phyloP scores from a whole-genome alignment of 2,329 filamentous ascomycete genomes.

The Penicillium sumatraense region DNA sequence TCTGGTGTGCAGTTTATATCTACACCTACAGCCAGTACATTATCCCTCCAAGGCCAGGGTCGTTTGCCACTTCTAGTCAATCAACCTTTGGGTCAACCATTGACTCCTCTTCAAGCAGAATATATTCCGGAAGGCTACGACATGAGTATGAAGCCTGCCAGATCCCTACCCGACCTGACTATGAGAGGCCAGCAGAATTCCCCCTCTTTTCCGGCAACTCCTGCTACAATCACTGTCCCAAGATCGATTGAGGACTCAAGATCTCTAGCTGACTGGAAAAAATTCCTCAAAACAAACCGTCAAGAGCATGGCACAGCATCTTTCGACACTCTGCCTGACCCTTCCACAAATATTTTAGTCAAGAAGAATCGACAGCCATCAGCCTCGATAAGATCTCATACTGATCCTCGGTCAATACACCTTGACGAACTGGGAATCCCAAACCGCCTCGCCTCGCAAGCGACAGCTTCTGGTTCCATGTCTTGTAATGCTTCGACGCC shows the following conservation, averaged over 20 bases:
- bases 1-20: slow-evolving; percentile 23
- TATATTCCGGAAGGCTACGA: background rate
- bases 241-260: slow-evolving; percentile 4
- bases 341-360: slow-evolving; percentile 23
- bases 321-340: slow-evolving; percentile 22
- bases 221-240: background rate
- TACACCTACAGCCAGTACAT: slow-evolving; percentile 18
- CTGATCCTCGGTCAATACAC: slow-evolving; percentile 29
- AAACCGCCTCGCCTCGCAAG: slow-evolving; percentile 28
- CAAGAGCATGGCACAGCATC: slow-evolving; percentile 9
- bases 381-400: slow-evolving; percentile 11
- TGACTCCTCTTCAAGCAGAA: background rate
- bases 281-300: slow-evolving; percentile 10
- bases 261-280: slow-evolving; percentile 15
- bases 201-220: background rate
- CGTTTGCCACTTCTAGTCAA: background rate
- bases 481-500: slow-evolving; percentile 29
- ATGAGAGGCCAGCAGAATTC: slow-evolving; percentile 1
- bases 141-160: slow-evolving; percentile 6
- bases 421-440: slow-evolving; percentile 36
- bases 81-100: background rate
- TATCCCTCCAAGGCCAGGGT: background rate
- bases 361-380: slow-evolving; percentile 29
- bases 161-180: slow-evolving; percentile 16
- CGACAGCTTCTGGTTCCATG: slow-evolving; percentile 23